Percentiles rank a stretch among this genome's conserved stretches.
phyloP scores from a whole-genome alignment of 2,329 filamentous ascomycete genomes.

The Pseudophaeomoniella oleicola region DNA sequence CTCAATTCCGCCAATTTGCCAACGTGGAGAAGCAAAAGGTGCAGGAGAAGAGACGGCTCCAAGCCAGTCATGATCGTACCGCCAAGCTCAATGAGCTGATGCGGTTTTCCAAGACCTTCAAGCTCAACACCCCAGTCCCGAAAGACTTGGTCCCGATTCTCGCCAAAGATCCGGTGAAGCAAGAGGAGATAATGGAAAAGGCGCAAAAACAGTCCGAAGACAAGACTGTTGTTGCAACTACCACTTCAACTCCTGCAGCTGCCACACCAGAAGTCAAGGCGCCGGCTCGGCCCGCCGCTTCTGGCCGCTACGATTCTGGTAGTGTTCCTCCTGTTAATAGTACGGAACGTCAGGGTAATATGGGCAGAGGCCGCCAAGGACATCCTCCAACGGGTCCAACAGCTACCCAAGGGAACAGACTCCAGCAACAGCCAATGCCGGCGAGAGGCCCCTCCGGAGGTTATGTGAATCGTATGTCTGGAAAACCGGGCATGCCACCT shows the following conservation, averaged over 20 bases:
- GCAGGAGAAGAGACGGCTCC: slow-evolving; percentile 40
- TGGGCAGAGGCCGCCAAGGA: slow-evolving; percentile 29
- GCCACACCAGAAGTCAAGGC: slow-evolving; percentile 11
- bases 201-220: slow-evolving; percentile 60
- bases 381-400: slow-evolving; percentile 32
- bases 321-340: slow-evolving; percentile 17
- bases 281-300: not conserved
- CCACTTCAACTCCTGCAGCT: slow-evolving; percentile 20
- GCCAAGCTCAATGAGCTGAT: slow-evolving; percentile 87
- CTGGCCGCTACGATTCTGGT: not conserved
- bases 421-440: slow-evolving; percentile 27
- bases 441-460: slow-evolving; percentile 22
- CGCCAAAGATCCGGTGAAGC: slow-evolving; percentile 90
- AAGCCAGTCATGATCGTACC: slow-evolving; percentile 61
- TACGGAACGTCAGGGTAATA: slow-evolving; percentile 33
- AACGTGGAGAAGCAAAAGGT: slow-evolving; percentile 46
- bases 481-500: slow-evolving; percentile 37
- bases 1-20: slow-evolving; percentile 51
- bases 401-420: slow-evolving; percentile 23
- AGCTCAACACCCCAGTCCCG: slow-evolving; percentile 83
- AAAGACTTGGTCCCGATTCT: slow-evolving; percentile 86
- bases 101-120: slow-evolving; percentile 89
- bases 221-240: slow-evolving; percentile 16
- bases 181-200: slow-evolving; percentile 82
- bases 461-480: slow-evolving; percentile 21